phyloP scores from a whole-genome alignment of 2,329 filamentous ascomycete genomes.

The Thielaviopsis euricoi region DNA sequence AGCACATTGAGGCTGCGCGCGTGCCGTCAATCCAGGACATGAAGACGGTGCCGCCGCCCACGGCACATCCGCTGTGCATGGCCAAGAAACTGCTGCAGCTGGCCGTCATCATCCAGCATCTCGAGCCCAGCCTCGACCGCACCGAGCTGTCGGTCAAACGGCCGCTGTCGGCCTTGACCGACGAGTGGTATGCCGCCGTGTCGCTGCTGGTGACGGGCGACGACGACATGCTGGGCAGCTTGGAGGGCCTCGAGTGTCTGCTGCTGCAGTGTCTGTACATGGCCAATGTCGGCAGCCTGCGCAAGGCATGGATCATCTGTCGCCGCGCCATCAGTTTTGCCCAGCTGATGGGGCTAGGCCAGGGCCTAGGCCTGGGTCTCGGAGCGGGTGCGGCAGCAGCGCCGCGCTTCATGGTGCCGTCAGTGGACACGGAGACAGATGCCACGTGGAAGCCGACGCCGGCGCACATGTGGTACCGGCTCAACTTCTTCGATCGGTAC shows the following conservation, averaged over 20 bases:
- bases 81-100: constrained; percentile 31
- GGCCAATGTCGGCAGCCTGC: constrained; percentile 34
- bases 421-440: constrained; percentile 20
- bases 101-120: constrained; percentile 28
- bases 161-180: constrained; percentile 17
- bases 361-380: constrained; percentile 8
- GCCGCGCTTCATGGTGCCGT: constrained; percentile 21
- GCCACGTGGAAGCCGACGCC: constrained; percentile 17
- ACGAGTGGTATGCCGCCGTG: constrained; percentile 19
- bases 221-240: constrained; percentile 32
- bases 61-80: constrained; percentile 30
- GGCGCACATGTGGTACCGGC: constrained; percentile 29
- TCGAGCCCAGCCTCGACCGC: constrained; percentile 20
- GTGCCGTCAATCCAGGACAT: constrained; percentile 17
- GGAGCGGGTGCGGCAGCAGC: too few relatives aligned
- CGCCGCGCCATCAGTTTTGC: constrained; percentile 33
- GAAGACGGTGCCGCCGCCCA: constrained; percentile 22
- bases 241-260: constrained; percentile 37
- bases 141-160: constrained; percentile 16
- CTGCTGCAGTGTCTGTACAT: constrained; percentile 32
- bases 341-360: constrained; percentile 33
- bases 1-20: constrained; percentile 16
- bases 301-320: constrained; percentile 35
- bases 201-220: constrained; percentile 29
- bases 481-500: constrained; percentile 33